Evolutionary conservation across 164 flowering plant species (phyloP), one percentile per base, ranked within the genome.

Genomic region (Vitis cinerea): DNA sequence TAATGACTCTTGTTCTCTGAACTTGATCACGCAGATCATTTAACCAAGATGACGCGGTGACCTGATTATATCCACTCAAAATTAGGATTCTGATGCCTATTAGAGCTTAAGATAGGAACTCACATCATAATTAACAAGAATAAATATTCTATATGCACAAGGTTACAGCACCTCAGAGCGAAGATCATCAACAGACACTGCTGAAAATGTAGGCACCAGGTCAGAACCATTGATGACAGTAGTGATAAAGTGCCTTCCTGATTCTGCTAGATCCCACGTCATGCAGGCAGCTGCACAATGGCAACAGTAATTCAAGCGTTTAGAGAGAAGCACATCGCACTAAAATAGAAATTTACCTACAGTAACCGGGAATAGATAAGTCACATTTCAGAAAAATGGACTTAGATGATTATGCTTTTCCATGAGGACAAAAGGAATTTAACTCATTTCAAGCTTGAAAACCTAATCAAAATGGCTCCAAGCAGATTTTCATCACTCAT

Each of bases 251-350:
- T 89, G 82, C 76, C 87, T 92, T 57, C 99, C 98, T 19, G 98
- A 96, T 77, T 96, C 98, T 69, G 99, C 99, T 69, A 96, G 81
- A 59, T 96, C 98, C 97, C 93, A 91, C 59, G 99, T 93, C 98
- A 96, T 91, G 69, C 99, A 96, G 53, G 99, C 98, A 86, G 94
- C 99, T 96, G 92, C 78, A 83, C 63, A 74, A 51, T 50, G 58
- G 37, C 50, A 69, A 57, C 61, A 23, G 47, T 10, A 57, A 31
- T 16, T 52, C n/a, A 73, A 74, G 49, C 10, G 64, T 19, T 65
- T 44, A 71, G 63, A 37, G 27, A 68, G 15, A n/a, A 62, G 48
- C 50, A 63, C 19, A 23, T 9, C 17, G 57, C 10, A 30, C 37
- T 17, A 55, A 53, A 68, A 15, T 19, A 48, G n/a, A 55, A 67